These are phyloP conservation scores for Graphilbum ipis-grandicollis DNA, from an alignment of 2,329 filamentous ascomycete genomes.

Conservation along the genomic window DNA sequence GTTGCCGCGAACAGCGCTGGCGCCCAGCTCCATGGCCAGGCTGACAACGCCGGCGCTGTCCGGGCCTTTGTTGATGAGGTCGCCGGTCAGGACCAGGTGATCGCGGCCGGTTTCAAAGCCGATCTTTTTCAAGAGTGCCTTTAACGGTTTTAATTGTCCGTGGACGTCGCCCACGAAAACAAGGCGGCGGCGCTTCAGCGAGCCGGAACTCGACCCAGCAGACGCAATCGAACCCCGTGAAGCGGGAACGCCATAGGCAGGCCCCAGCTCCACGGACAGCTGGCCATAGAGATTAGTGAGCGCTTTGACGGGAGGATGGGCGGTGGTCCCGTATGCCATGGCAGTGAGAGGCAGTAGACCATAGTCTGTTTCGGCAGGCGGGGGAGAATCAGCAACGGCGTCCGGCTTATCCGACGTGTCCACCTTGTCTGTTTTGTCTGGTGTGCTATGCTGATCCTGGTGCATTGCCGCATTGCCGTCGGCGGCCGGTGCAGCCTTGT, in stretches of 20 bases:
- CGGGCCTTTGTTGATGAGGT: slow-evolving; percentile 75
- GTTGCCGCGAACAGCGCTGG: slow-evolving; percentile 77
- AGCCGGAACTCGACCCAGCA: slow-evolving; percentile 17
- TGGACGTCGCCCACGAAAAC: slow-evolving; percentile 86
- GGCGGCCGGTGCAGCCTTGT: no score
- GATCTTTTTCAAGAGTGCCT: slow-evolving; percentile 47
- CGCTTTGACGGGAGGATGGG: no score
- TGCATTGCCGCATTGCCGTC: no score
- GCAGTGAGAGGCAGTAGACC: no score
- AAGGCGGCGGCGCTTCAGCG: slow-evolving; percentile 32
- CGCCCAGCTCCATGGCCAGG: slow-evolving; percentile 53
- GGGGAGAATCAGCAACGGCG: no score
- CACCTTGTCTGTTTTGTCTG: no score
- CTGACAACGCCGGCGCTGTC: slow-evolving; percentile 65
- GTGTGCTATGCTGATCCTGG: no score
- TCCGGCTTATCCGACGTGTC: no score
- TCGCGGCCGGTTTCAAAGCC: slow-evolving; percentile 44
- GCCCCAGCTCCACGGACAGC: slow-evolving; percentile 14
- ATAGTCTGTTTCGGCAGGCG: no score
- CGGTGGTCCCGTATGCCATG: slow-evolving; percentile 7
- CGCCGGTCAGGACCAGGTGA: slow-evolving; percentile 60
- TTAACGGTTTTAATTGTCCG: slow-evolving; percentile 57
- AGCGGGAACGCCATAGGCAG: slow-evolving; percentile 5
- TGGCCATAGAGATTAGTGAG: no score
- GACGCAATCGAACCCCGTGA: slow-evolving; percentile 9